Evolutionary conservation across 2,329 filamentous ascomycete genomes (phyloP).

Genomic region (Colletotrichum melonis): DNA sequence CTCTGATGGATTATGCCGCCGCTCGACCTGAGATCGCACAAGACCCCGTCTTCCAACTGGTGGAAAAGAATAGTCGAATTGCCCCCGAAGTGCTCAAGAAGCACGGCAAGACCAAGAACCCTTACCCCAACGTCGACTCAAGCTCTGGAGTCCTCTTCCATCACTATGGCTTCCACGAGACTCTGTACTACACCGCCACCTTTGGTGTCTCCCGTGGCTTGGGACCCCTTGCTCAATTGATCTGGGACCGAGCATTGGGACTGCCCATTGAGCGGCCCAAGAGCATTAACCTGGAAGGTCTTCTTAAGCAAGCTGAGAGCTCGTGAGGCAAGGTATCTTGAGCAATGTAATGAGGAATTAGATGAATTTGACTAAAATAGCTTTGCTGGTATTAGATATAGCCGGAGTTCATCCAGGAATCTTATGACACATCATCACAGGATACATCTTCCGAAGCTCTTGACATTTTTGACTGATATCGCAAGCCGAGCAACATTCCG

Average conservation of each 20-base stretch:
- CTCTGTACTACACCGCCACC: slow-evolving; percentile 88
- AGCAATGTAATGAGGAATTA: neutral
- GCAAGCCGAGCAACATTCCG: no score
- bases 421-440: neutral
- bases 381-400: slow-evolving; percentile 4
- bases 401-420: slow-evolving; percentile 23
- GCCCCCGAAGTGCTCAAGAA: slow-evolving; percentile 90
- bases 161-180: slow-evolving; percentile 98
- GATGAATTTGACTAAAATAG: neutral
- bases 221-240: slow-evolving; percentile 90
- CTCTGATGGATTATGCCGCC: slow-evolving; percentile 94
- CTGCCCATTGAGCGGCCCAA: slow-evolving; percentile 97
- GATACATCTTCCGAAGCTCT: neutral
- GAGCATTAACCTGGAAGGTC: slow-evolving; percentile 92
- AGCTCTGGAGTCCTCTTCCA: slow-evolving; percentile 95
- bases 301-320: slow-evolving; percentile 75
- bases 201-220: slow-evolving; percentile 78
- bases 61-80: slow-evolving; percentile 92
- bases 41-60: slow-evolving; percentile 93
- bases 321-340: slow-evolving; percentile 43
- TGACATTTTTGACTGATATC: neutral
- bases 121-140: slow-evolving; percentile 96
- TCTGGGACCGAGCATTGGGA: slow-evolving; percentile 95
- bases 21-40: slow-evolving; percentile 85
- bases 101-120: slow-evolving; percentile 98